Conservation (phyloP, 2,329 filamentous ascomycete genomes). For the Onygenales sp. region DNA sequence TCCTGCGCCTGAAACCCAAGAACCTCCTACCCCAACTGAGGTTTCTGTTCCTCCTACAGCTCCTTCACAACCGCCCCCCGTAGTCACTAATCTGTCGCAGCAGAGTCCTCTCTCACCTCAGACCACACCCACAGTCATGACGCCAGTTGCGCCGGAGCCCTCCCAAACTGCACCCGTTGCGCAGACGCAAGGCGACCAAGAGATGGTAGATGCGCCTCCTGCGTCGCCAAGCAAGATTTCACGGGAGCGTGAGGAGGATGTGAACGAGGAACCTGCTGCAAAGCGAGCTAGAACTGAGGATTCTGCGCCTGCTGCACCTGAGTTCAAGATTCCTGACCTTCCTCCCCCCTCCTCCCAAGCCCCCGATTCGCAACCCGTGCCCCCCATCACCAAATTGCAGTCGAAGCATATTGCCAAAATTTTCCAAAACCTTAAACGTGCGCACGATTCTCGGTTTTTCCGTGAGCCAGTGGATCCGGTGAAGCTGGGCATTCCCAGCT, state of each 20-base stretch:
- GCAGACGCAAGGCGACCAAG: conserved; percentile 30
- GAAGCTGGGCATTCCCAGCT: conserved; percentile 65
- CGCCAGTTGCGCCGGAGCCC: conserved; percentile 4
- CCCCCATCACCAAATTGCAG: conserved; percentile 31
- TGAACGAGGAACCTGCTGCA: conserved; percentile 52
- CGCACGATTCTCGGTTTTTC: conserved; percentile 69
- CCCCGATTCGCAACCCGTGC: conserved; percentile 18
- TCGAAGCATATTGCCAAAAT: conserved; percentile 32
- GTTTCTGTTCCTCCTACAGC: not conserved
- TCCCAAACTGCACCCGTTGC: conserved; percentile 13
- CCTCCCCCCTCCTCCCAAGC: conserved; percentile 26
- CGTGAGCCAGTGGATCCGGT: conserved; percentile 66
- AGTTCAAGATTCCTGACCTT: conserved; percentile 37
- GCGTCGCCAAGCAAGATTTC: conserved; percentile 50
- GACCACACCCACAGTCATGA: not conserved
- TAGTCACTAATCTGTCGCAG: not conserved
- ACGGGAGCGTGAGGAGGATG: conserved; percentile 69
- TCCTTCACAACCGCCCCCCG: not conserved
- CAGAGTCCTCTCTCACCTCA: not conserved
- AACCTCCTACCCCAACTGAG: not conserved
- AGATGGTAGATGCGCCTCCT: conserved; percentile 46
- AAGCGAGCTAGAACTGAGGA: conserved; percentile 72
- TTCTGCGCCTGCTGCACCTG: conserved; percentile 32
- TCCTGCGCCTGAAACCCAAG: not conserved
- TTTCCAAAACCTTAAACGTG: conserved; percentile 61